These are phyloP conservation scores for Eimeria praecox DNA, from an alignment of 169 alveolate species.

Conservation along the genomic window DNA sequence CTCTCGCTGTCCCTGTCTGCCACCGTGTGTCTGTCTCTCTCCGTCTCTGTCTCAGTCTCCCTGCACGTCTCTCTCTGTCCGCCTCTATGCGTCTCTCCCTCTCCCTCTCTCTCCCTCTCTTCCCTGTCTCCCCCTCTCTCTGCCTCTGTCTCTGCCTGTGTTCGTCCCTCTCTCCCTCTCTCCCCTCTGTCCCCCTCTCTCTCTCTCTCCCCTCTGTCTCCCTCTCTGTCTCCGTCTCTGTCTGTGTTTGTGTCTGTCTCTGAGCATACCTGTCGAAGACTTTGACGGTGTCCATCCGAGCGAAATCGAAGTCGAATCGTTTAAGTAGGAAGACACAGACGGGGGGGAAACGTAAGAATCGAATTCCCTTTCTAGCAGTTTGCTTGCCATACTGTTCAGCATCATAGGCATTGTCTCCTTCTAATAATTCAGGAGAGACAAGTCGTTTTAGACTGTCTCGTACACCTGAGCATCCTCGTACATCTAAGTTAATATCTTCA, in stretches of 20 bases:
- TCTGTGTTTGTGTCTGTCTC: too few species aligned
- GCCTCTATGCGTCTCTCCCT: too few species aligned
- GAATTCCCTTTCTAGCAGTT: constrained; percentile 93
- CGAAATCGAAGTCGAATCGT: constrained; percentile 93
- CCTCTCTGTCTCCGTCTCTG: too few species aligned
- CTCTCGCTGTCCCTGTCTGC: too few species aligned
- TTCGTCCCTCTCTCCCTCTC: too few species aligned
- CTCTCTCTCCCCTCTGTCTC: too few species aligned
- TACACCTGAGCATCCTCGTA: constrained; percentile 94
- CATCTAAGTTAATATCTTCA: constrained; percentile 95
- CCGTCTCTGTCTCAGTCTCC: background rate
- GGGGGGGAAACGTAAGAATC: constrained; percentile 96
- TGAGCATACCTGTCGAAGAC: constrained; percentile 73
- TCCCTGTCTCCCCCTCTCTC: too few species aligned
- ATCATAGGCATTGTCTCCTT: constrained; percentile 97
- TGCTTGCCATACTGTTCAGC: constrained; percentile 94
- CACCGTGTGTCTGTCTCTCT: too few species aligned
- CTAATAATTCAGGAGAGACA: constrained; percentile 95
- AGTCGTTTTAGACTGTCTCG: constrained; percentile 95
- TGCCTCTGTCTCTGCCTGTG: too few species aligned
- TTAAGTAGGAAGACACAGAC: constrained; percentile 95
- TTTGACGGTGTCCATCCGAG: constrained; percentile 87
- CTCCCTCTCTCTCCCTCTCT: too few species aligned
- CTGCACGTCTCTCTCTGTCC: too few species aligned
- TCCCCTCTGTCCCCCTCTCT: background rate